These are phyloP conservation scores for Capsicum baccatum DNA, from an alignment of 257 asterid genomes.

Conservation along the genomic window DNA sequence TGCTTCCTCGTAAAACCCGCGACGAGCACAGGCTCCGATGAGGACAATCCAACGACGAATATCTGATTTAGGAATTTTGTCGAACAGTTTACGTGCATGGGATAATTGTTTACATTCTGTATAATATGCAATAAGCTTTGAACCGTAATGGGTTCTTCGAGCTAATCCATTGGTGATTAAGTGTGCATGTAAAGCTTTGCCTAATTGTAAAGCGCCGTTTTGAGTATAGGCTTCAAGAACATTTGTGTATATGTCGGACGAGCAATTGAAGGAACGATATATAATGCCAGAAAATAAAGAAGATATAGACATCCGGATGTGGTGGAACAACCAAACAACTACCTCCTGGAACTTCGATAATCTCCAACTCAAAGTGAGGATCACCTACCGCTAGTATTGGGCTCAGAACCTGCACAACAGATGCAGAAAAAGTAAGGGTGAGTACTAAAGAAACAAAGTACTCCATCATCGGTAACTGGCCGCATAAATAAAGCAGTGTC, in stretches of 20 bases:
- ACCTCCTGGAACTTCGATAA: too few relatives aligned
- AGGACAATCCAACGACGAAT: constrained; percentile 59
- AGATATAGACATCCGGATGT: too few relatives aligned
- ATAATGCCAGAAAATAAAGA: too few relatives aligned
- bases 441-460: too few relatives aligned
- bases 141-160: constrained; percentile 42
- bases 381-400: too few relatives aligned
- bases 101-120: constrained; percentile 42
- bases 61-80: constrained; percentile 58
- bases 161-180: constrained; percentile 54
- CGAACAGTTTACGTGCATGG: constrained; percentile 66
- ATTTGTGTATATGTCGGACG: constrained; percentile 39
- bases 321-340: too few relatives aligned
- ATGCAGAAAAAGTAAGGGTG: too few relatives aligned
- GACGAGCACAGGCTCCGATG: constrained; percentile 62
- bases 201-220: constrained; percentile 46
- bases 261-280: too few relatives aligned
- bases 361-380: too few relatives aligned
- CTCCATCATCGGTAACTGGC: too few relatives aligned
- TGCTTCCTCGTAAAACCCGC: constrained; percentile 57
- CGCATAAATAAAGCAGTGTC: too few relatives aligned
- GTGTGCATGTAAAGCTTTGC: constrained; percentile 63
- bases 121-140: constrained; percentile 59
- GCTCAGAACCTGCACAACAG: too few relatives aligned
- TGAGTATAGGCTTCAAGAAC: constrained; percentile 45